Evolutionary conservation across 2,329 filamentous ascomycete genomes (phyloP).

Genomic region (Cladobotryum mycophilum): DNA sequence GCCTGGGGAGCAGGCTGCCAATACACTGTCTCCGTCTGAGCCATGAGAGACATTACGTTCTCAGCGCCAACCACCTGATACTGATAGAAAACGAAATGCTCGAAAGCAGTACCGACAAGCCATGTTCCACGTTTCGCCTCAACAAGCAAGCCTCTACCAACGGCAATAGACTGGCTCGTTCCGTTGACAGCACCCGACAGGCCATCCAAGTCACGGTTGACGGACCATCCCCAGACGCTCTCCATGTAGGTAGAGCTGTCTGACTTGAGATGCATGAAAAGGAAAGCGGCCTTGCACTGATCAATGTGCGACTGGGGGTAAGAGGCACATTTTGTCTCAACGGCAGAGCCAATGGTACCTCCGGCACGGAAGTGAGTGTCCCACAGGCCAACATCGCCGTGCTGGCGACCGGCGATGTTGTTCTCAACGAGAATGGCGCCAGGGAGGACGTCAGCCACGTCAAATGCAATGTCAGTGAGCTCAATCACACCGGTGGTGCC

Average conservation of each 20-base stretch:
- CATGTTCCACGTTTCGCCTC: constrained; percentile 43
- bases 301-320: constrained; percentile 20
- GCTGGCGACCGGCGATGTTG: constrained; percentile 33
- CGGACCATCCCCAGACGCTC: constrained; percentile 41
- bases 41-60: constrained; percentile 37
- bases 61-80: constrained; percentile 41
- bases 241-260: constrained; percentile 46
- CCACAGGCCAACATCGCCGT: constrained; percentile 43
- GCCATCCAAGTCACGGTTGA: constrained; percentile 46
- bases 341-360: constrained; percentile 26
- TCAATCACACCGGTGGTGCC: constrained; percentile 61
- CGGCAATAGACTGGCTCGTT: constrained; percentile 25
- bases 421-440: constrained; percentile 66
- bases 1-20: constrained; percentile 25
- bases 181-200: constrained; percentile 11
- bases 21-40: constrained; percentile 43
- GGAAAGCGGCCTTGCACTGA: constrained; percentile 39
- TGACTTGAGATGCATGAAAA: constrained; percentile 41
- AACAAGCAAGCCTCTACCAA: constrained; percentile 40
- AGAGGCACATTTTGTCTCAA: constrained; percentile 10
- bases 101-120: constrained; percentile 46
- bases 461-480: constrained; percentile 63
- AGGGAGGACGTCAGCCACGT: constrained; percentile 57
- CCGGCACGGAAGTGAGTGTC: constrained; percentile 37
- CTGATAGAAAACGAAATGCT: constrained; percentile 48